These are phyloP conservation scores for Canavalia gladiata DNA, from an alignment of 306 rosid species.

Conservation along the genomic window DNA sequence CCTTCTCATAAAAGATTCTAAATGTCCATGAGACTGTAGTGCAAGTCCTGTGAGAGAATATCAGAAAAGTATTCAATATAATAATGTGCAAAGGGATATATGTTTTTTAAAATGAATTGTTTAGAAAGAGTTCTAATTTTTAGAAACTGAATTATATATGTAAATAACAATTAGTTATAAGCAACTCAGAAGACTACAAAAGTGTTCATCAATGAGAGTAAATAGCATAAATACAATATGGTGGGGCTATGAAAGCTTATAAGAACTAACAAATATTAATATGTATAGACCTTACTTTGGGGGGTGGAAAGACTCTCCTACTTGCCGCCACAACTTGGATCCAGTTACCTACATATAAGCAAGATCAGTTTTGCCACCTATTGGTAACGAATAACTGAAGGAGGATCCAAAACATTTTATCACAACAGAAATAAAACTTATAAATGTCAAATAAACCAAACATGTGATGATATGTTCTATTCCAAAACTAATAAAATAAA, in stretches of 20 bases:
- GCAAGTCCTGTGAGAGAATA: constrained; percentile 71
- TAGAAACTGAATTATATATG: constrained; percentile 6
- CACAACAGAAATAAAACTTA: constrained; percentile 17
- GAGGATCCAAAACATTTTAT: constrained; percentile 27
- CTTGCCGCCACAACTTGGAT: constrained; percentile 91
- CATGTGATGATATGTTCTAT: constrained; percentile 1
- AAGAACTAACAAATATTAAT: constrained; percentile 34
- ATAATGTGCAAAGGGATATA: constrained; percentile 33
- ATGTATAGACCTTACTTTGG: constrained; percentile 70
- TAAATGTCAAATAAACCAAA: constrained; percentile 31
- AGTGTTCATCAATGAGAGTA: constrained; percentile 8
- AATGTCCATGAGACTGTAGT: constrained; percentile 95
- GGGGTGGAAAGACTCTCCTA: constrained; percentile 93
- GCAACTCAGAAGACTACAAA: neutral
- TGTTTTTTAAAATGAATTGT: constrained; percentile 9
- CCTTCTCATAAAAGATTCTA: constrained; percentile 91
- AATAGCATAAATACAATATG: constrained; percentile 34
- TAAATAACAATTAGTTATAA: constrained; percentile 4
- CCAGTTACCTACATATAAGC: constrained; percentile 71
- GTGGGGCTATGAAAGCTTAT: constrained; percentile 26
- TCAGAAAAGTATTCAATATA: constrained; percentile 44
- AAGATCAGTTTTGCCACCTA: constrained; percentile 34
- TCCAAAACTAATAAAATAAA: constrained; percentile 23
- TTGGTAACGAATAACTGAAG: constrained; percentile 19
- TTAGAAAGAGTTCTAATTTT: neutral